Evolutionary conservation across 805 yeast species (phyloP).

Genomic region (Candida jianshihensis): DNA sequence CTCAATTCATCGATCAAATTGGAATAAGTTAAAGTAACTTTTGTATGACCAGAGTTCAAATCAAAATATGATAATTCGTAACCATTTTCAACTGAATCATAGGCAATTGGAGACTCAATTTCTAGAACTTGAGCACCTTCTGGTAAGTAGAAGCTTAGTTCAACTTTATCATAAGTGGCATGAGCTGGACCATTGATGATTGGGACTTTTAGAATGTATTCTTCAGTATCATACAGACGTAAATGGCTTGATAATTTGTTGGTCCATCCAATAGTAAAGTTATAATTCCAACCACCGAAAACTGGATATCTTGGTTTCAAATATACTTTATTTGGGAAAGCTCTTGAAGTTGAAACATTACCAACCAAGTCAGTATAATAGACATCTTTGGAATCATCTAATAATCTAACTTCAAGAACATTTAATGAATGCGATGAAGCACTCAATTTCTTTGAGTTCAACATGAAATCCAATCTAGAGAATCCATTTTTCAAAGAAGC

Average conservation of each 20-base stretch:
- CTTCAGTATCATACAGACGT: slow-evolving; percentile 29
- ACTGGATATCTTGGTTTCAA: slow-evolving; percentile 89
- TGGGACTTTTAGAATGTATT: slow-evolving; percentile 60
- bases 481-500: slow-evolving; percentile 67
- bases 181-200: slow-evolving; percentile 66
- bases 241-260: slow-evolving; percentile 48
- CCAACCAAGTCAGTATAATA: slow-evolving; percentile 90
- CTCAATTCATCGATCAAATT: slow-evolving; percentile 68
- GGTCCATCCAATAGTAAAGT: slow-evolving; percentile 95
- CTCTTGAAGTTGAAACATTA: slow-evolving; percentile 73
- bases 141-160: slow-evolving; percentile 66
- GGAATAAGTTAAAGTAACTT: slow-evolving; percentile 49
- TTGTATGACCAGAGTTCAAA: slow-evolving; percentile 68
- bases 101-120: slow-evolving; percentile 49
- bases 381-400: slow-evolving; percentile 48
- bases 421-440: slow-evolving; percentile 52
- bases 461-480: slow-evolving; percentile 73
- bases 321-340: slow-evolving; percentile 33
- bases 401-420: slow-evolving; percentile 51
- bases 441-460: slow-evolving; percentile 37
- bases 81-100: slow-evolving; percentile 22
- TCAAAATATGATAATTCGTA: slow-evolving; percentile 61
- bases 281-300: slow-evolving; percentile 93
- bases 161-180: slow-evolving; percentile 56
- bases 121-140: slow-evolving; percentile 68